A percentile compares a stretch with the other conserved stretches of the same genome.
These are phyloP conservation scores for Pseudocercospora eumusae DNA, from an alignment of 2,329 filamentous ascomycete species.

Conservation along the genomic window DNA sequence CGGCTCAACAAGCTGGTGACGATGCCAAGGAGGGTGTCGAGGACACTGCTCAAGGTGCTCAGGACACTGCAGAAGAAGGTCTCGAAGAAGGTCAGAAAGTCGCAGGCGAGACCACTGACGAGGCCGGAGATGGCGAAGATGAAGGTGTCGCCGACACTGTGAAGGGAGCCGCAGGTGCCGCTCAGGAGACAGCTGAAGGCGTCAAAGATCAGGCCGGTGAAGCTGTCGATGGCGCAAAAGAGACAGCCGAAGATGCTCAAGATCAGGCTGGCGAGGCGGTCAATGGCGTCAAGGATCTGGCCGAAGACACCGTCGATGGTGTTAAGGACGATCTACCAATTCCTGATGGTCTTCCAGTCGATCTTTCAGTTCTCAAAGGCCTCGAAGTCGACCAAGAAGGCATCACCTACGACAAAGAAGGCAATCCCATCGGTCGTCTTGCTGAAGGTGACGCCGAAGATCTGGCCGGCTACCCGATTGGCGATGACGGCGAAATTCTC, in stretches of 20 bases:
- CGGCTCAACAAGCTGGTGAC: constrained; percentile 29
- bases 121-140: constrained; percentile 34
- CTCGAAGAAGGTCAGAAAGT: constrained; percentile 38
- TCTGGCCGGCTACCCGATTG: constrained; percentile 54
- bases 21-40: constrained; percentile 41
- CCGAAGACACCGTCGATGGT: constrained; percentile 39
- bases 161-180: constrained; percentile 23
- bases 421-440: constrained; percentile 52
- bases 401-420: constrained; percentile 53
- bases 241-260: constrained; percentile 25
- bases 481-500: constrained; percentile 58
- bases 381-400: constrained; percentile 58
- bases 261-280: constrained; percentile 31
- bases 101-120: constrained; percentile 37
- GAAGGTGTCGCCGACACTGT: constrained; percentile 12
- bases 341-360: constrained; percentile 44
- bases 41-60: constrained; percentile 38
- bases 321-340: constrained; percentile 38
- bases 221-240: constrained; percentile 30
- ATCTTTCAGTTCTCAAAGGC: constrained; percentile 52
- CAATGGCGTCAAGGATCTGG: constrained; percentile 35
- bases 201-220: constrained; percentile 31
- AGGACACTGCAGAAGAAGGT: constrained; percentile 38
- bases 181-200: constrained; percentile 33
- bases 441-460: constrained; percentile 57